Conservation (phyloP, 1,284 basidiomycete species). For the Cutaneotrichosporon sp. region DNA sequence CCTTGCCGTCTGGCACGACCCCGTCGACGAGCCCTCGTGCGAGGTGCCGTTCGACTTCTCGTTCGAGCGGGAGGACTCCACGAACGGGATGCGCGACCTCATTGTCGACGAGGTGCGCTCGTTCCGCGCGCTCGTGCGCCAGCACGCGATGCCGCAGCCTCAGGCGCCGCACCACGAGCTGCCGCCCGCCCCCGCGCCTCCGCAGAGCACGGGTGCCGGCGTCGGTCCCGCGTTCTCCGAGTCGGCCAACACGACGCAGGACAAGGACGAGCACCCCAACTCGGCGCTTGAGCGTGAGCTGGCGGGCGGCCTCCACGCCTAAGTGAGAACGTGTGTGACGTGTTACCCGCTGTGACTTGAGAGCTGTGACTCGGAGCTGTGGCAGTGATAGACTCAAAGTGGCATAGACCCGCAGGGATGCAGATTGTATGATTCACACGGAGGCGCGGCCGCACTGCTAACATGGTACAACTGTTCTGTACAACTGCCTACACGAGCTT, state of each 20-base stretch:
- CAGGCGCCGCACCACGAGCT: conserved; percentile 40
- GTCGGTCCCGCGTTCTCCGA: conserved; percentile 51
- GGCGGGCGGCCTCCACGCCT: not conserved
- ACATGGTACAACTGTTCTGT: not conserved
- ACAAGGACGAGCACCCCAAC: conserved; percentile 77
- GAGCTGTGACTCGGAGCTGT: no score
- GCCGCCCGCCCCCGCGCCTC: conserved; percentile 39
- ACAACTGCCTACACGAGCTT: not conserved
- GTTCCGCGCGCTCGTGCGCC: conserved; percentile 49
- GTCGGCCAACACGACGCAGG: conserved; percentile 59
- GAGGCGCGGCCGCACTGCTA: not conserved
- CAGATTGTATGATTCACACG: not conserved
- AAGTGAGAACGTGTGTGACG: no score
- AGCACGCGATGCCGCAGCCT: conserved; percentile 34
- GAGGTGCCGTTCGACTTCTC: conserved; percentile 88
- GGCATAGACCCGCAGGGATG: not conserved
- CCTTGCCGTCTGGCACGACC: conserved; percentile 90
- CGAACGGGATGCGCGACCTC: conserved; percentile 94
- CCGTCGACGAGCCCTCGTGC: conserved; percentile 84
- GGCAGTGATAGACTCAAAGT: conserved; percentile 35
- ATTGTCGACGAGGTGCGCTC: conserved; percentile 76
- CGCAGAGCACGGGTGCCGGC: conserved; percentile 38
- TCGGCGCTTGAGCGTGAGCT: conserved; percentile 82
- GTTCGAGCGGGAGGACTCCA: conserved; percentile 96
- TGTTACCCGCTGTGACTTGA: no score